These are phyloP conservation scores for Tetracladium setigerum DNA, from an alignment of 495 filamentous ascomycete genomes.

Conservation along the genomic window DNA sequence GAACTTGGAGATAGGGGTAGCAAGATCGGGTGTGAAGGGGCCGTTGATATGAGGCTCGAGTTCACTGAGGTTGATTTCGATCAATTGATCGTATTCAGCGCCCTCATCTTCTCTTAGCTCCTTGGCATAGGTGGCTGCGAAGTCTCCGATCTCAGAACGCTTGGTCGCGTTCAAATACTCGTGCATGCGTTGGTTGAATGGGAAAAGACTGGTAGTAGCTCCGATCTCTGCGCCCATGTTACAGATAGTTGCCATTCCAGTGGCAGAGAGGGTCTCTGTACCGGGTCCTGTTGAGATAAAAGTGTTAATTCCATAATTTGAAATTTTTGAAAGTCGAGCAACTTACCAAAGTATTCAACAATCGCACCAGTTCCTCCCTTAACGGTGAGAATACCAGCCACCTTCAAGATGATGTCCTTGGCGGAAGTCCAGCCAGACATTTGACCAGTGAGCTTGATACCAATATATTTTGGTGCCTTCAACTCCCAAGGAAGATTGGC, in stretches of 20 bases:
- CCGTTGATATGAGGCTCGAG: conserved; percentile 99
- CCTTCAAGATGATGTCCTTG: conserved; percentile 97
- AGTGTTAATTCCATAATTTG: too few species aligned
- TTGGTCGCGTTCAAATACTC: conserved; percentile 92
- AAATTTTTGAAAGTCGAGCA: too few species aligned
- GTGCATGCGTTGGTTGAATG: conserved; percentile 97
- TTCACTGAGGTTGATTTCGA: conserved; percentile 91
- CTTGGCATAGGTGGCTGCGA: conserved; percentile 72
- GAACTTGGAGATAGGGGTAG: conserved; percentile 96
- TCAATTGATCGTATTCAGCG: conserved; percentile 91
- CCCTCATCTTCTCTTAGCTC: conserved; percentile 88
- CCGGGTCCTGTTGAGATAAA: conserved; percentile 57
- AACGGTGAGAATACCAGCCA: conserved; percentile 93
- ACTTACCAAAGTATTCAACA: conserved; percentile 77
- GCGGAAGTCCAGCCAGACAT: conserved; percentile 91
- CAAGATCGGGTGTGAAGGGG: conserved; percentile 98
- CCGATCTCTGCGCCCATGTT: conserved; percentile 87
- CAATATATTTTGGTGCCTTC: conserved; percentile 96
- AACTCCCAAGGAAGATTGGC: conserved; percentile 96
- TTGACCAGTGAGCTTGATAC: conserved; percentile 86
- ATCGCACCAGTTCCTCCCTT: conserved; percentile 98
- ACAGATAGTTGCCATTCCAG: conserved; percentile 62
- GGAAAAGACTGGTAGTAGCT: conserved; percentile 96
- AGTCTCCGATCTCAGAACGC: conserved; percentile 84
- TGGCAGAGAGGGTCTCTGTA: conserved; percentile 56